phyloP scores from a whole-genome alignment of 768 basidiomycete genomes.

The Lactarius hengduanensis region DNA sequence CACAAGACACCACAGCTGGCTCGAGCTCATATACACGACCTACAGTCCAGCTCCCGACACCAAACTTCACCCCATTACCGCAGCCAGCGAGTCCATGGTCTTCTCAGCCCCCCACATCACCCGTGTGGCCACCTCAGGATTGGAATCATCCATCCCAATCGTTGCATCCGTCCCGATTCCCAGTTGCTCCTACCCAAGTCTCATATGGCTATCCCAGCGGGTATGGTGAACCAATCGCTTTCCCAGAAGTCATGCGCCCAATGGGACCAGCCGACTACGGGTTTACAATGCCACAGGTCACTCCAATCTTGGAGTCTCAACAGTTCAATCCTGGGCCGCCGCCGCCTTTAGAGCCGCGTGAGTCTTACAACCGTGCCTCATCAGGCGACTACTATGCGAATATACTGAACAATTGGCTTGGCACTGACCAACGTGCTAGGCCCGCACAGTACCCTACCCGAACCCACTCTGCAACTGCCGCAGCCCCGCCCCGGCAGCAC shows the following conservation, averaged over 20 bases:
- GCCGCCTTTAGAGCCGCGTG: slow-evolving; percentile 16
- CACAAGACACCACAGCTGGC: background rate
- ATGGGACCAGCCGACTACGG: background rate
- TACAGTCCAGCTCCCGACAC: slow-evolving; percentile 5
- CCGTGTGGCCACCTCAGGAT: slow-evolving; percentile 11
- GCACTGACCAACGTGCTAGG: background rate
- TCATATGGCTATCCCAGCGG: slow-evolving; percentile 3
- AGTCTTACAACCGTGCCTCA: slow-evolving; percentile 2
- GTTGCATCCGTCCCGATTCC: slow-evolving; percentile 2
- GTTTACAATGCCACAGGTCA: background rate
- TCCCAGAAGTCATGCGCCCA: background rate
- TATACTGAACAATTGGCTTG: slow-evolving; percentile 9
- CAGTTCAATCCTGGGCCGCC: slow-evolving; percentile 10
- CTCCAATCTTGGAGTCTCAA: slow-evolving; percentile 12
- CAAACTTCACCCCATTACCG: background rate
- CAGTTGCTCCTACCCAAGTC: background rate
- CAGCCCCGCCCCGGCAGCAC: background rate
- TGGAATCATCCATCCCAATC: slow-evolving; percentile 3
- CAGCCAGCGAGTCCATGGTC: slow-evolving; percentile 6
- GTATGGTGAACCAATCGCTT: slow-evolving; percentile 5
- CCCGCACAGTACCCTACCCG: background rate
- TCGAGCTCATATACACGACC: slow-evolving; percentile 1
- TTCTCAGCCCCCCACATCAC: background rate
- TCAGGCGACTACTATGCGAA: background rate
- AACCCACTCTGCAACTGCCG: background rate